Base-by-base conservation (phyloP, 1,139 yeast genomes). In the Hansenula lynferdii region DNA sequence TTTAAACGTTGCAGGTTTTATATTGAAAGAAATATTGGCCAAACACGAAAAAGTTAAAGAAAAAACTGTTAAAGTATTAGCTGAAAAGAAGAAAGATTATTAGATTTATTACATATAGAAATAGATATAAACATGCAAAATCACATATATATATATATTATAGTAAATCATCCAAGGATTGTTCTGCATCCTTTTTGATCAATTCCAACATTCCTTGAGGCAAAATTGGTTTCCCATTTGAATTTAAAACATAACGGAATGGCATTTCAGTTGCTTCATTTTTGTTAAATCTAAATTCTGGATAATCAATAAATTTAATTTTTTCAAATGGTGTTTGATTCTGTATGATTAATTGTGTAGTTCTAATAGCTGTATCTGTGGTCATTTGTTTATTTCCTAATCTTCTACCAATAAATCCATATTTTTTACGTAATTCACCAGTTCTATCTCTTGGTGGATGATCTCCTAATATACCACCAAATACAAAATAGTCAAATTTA, bases 191-290 rank as follows among this genome's bases (percentile, higher is more conserved):
- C 50, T 75, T 75, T 55, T 83, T 81, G 54, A 92, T 90, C 58
- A 90, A 72, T 31, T 83, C 81, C 46, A 86, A 68, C 97, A 92
- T 90, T 0, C 97, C 97, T 45, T 75, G 74, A 1, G 98, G 98
- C 56, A 92, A 69, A 16, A 92, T 84, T 1, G 97, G 97, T 45
- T 72, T 71, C 4, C 77, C 78, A 2, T 72, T 54, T 4, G 63
- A 67, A 48, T 80, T 82, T 41, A 80, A 65, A 23, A 92, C 83
- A 54, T 92, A 92, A 57, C 97, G 72, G 66, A 92, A 92, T 4
- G 98, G 98, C 98, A 92, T 92, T 58, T 92, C 97, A 0, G 96
- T 89, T 7, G 95, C 85, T 61, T 92, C 97, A 56, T 85, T 78
- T 60, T 82, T 83, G 64, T 71, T 83, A 66, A 85, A 90, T 57